Conservation (phyloP, 208 protist genomes). For the Crithidia brevicula region DNA sequence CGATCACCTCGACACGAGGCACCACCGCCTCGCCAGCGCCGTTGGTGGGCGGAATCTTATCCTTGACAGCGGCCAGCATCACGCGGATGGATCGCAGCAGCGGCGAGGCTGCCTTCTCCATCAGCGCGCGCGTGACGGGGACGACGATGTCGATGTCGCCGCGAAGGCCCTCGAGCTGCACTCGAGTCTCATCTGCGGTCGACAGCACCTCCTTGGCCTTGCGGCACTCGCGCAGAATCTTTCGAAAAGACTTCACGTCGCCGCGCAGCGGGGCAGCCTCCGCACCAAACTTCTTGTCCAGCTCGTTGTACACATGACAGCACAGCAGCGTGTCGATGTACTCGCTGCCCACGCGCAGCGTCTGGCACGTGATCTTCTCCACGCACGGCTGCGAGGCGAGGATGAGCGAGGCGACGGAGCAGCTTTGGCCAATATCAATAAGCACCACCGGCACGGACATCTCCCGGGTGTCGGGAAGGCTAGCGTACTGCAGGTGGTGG, state of each 20-base stretch:
- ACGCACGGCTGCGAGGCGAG: slow-evolving; percentile 36
- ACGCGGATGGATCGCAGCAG: slow-evolving; percentile 34
- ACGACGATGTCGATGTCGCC: slow-evolving; percentile 56
- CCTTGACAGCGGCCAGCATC: slow-evolving; percentile 45
- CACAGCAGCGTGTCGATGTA: slow-evolving; percentile 59
- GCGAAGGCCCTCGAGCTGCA: slow-evolving; percentile 63
- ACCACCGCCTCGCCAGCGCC: slow-evolving; percentile 9
- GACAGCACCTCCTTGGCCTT: slow-evolving; percentile 84
- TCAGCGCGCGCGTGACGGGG: slow-evolving; percentile 34
- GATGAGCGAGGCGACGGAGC: slow-evolving; percentile 41
- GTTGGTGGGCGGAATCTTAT: slow-evolving; percentile 7
- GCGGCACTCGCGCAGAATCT: slow-evolving; percentile 61
- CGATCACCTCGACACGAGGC: slow-evolving; percentile 70
- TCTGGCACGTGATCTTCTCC: slow-evolving; percentile 40
- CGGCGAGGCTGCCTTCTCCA: slow-evolving; percentile 40
- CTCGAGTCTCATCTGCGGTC: slow-evolving; percentile 47
- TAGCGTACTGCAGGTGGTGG: slow-evolving; percentile 63
- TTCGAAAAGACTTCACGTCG: slow-evolving; percentile 57
- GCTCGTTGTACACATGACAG: slow-evolving; percentile 55
- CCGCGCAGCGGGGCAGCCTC: slow-evolving; percentile 32
- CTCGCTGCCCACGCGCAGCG: slow-evolving; percentile 53
- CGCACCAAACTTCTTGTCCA: slow-evolving; percentile 37
- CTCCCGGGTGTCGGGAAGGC: slow-evolving; percentile 31
- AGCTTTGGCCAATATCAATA: slow-evolving; percentile 67
- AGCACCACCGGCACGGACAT: slow-evolving; percentile 48